A percentile compares a stretch with the other conserved stretches of the same genome.
Evolutionary conservation across 116 monocot genomes (phyloP).

Genomic region (Phalaenopsis hybrid): DNA sequence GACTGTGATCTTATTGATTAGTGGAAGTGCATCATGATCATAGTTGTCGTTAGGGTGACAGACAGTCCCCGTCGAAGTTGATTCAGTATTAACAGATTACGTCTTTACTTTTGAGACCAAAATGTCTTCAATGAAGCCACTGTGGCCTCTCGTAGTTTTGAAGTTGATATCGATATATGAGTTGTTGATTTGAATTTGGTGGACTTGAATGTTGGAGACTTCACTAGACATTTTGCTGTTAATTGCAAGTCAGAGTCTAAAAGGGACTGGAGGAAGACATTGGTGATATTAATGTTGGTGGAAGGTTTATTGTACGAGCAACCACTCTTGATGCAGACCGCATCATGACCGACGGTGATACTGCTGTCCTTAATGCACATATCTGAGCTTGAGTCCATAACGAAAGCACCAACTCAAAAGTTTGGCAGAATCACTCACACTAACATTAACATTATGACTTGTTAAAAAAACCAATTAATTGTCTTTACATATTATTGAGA

Average conservation of each 20-base stretch:
- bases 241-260: slow-evolving; percentile 65
- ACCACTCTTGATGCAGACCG: slow-evolving; percentile 76
- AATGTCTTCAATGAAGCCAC: slow-evolving; percentile 58
- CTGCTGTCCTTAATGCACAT: slow-evolving; percentile 67
- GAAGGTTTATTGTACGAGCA: slow-evolving; percentile 55
- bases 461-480: too few species aligned
- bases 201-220: slow-evolving; percentile 41
- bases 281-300: slow-evolving; percentile 44
- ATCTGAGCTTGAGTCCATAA: slow-evolving; percentile 69
- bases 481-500: too few species aligned
- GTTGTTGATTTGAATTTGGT: slow-evolving; percentile 36
- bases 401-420: background rate
- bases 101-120: slow-evolving; percentile 48
- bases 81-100: slow-evolving; percentile 47
- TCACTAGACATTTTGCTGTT: slow-evolving; percentile 95
- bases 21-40: slow-evolving; percentile 48
- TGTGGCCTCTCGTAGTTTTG: slow-evolving; percentile 64
- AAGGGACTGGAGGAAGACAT: slow-evolving; percentile 34
- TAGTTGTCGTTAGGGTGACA: slow-evolving; percentile 57
- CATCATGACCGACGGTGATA: slow-evolving; percentile 56
- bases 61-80: slow-evolving; percentile 44
- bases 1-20: slow-evolving; percentile 49
- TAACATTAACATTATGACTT: too few species aligned
- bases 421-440: background rate
- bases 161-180: slow-evolving; percentile 52